Base-by-base conservation (phyloP, 768 basidiomycete genomes). In the Rhodotorula kratochvilovae region DNA sequence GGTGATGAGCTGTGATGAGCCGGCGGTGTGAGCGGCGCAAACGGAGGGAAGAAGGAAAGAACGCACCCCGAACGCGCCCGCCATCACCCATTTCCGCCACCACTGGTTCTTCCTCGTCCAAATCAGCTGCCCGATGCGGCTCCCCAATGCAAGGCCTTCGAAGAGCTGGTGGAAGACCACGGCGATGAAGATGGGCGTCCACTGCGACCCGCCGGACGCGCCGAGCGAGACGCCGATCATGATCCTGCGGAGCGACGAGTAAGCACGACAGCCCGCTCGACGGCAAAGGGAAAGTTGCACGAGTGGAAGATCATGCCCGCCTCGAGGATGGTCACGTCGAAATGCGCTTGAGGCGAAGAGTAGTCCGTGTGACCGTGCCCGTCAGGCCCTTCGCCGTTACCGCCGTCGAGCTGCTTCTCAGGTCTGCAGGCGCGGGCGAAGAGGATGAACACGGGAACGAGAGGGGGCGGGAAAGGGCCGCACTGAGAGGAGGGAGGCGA, bases 161-260 rank as follows among this genome's bases (percentile, higher is more conserved):
- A 79, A 78, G 45, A 79, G 59, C 56, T 80, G 79, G 65, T 79
- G 79, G 66, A 79, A 79, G 53, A 77, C 70, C 67, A 80, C 76
- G 29, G 78, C 79, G 70, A 79, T 78, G 65, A 80, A 75, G 21
- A 80, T 76, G 1, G 80, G 79, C 4, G 70, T 77, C 80, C 80
- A 80, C 51, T 78, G 67, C 15, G 58, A 57, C 4, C 80, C 79
- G 23, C 76, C 77, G 6, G 51, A 55, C 0, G 75, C 70, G 16
- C 79, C 74, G 27, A 81, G 76, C 5, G 79, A 77, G 5, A 81
- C 79, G 15, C 80, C 80, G 48, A 81, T 81, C 81, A 81, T 81
- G 76, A 81, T 80, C 10, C 77, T 77, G 55, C 23, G 36, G n/a
- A n/a, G n/a, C 23, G 35, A 2, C 21, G 23, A 39, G n/a, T 27